Percentiles rank a stretch among this genome's conserved stretches.
phyloP scores from a whole-genome alignment of 495 filamentous ascomycete species.

The Clohesyomyces aquaticus region DNA sequence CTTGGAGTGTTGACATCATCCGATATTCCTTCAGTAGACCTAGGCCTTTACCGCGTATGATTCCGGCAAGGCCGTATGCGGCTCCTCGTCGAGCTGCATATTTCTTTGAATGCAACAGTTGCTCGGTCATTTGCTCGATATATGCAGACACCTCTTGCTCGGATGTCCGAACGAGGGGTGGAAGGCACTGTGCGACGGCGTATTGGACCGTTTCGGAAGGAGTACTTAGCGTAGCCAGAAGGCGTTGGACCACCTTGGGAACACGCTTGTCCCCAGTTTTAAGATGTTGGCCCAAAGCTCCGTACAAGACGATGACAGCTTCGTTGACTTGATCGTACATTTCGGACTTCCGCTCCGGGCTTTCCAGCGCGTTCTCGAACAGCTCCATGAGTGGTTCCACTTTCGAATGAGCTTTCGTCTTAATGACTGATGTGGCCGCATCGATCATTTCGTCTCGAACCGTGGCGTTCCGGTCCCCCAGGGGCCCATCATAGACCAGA shows the following conservation, averaged over 20 bases:
- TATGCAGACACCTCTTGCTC: conserved; percentile 76
- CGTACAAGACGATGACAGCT: conserved; percentile 95
- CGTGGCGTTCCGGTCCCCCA: conserved; percentile 74
- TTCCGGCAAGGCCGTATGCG: conserved; percentile 90
- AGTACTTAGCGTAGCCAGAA: conserved; percentile 84
- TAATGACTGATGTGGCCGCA: conserved; percentile 79
- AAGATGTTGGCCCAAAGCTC: conserved; percentile 86
- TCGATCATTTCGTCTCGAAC: conserved; percentile 94
- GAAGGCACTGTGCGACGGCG: conserved; percentile 90
- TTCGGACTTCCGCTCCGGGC: conserved; percentile 75
- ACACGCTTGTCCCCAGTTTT: conserved; percentile 80
- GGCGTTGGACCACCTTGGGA: conserved; percentile 78
- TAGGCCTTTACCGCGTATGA: conserved; percentile 83
- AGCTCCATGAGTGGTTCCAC: conserved; percentile 91
- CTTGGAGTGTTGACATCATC: conserved; percentile 76
- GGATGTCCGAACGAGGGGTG: conserved; percentile 81
- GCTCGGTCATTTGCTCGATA: conserved; percentile 76
- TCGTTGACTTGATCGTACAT: conserved; percentile 87
- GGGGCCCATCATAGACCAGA: conserved; percentile 78
- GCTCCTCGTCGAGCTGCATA: conserved; percentile 91
- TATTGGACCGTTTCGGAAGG: conserved; percentile 98
- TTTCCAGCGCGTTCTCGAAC: conserved; percentile 81
- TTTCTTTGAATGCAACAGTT: conserved; percentile 78
- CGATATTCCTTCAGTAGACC: conserved; percentile 81
- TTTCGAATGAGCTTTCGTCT: conserved; percentile 72